Evolutionary conservation across 441 rosid genomes (phyloP).

Genomic region (Francoa sonchifolia): DNA sequence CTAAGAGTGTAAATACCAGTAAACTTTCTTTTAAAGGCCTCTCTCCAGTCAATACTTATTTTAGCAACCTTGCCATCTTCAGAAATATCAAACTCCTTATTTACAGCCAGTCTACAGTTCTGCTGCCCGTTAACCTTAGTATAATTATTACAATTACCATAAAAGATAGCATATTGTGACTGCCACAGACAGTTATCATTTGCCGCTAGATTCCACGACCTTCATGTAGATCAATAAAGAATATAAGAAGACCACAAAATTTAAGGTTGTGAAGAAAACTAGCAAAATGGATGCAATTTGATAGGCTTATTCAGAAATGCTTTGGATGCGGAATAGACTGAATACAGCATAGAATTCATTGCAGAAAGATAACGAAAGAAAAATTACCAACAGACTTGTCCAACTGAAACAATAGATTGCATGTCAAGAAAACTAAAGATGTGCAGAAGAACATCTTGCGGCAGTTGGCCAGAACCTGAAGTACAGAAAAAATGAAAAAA

Average conservation of each 20-base stretch:
- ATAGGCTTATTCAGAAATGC: background rate
- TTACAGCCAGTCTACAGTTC: background rate
- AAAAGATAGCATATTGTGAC: constrained; percentile 30
- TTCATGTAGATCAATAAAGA: too few species aligned
- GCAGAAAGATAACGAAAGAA: background rate
- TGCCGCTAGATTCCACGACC: constrained; percentile 75
- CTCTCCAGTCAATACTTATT: constrained; percentile 40
- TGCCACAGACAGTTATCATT: constrained; percentile 46
- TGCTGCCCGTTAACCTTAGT: constrained; percentile 10
- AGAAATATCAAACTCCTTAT: constrained; percentile 5
- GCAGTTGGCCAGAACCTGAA: constrained; percentile 45
- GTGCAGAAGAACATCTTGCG: constrained; percentile 58
- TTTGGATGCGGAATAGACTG: too few species aligned
- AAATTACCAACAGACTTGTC: constrained; percentile 54
- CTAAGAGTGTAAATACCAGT: too few species aligned
- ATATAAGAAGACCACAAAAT: too few species aligned
- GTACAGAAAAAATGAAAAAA: background rate
- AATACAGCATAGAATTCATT: background rate
- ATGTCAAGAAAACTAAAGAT: constrained; percentile 60
- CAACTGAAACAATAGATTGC: constrained; percentile 41
- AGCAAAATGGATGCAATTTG: background rate
- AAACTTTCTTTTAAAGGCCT: constrained; percentile 38
- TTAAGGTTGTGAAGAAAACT: background rate
- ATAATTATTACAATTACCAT: constrained; percentile 12
- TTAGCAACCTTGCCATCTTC: constrained; percentile 6